A percentile compares a stretch with the other conserved stretches of the same genome.
Evolutionary conservation across 2,329 filamentous ascomycete species (phyloP).

Genomic region (Cercospora sp.): DNA sequence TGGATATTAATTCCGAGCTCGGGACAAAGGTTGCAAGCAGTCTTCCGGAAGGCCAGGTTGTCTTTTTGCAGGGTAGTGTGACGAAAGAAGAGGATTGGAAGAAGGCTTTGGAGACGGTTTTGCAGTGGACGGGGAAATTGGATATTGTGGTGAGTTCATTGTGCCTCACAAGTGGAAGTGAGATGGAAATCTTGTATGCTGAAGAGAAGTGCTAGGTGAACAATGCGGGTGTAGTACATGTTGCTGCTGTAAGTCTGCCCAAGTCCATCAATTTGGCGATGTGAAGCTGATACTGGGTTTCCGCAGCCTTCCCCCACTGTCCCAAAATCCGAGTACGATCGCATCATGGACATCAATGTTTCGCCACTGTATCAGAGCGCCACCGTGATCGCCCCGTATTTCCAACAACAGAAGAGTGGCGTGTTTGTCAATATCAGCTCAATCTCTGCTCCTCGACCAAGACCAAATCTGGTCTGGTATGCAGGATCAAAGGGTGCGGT

Average conservation of each 20-base stretch:
- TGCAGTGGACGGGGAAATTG: constrained; percentile 28
- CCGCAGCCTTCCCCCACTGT: constrained; percentile 33
- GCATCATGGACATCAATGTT: constrained; percentile 39
- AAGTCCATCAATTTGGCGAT: not conserved
- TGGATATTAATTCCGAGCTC: constrained; percentile 29
- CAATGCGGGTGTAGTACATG: constrained; percentile 32
- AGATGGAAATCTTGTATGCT: too few relatives aligned
- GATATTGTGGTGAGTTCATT: constrained; percentile 29
- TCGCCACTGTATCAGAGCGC: constrained; percentile 37
- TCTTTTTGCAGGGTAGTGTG: constrained; percentile 30
- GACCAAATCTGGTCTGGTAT: constrained; percentile 37
- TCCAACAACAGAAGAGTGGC: constrained; percentile 29
- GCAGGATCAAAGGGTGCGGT: constrained; percentile 35
- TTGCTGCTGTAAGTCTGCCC: constrained; percentile 19
- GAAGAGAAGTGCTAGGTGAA: constrained; percentile 22
- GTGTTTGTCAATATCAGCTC: constrained; percentile 36
- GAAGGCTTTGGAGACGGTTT: constrained; percentile 27
- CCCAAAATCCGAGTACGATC: constrained; percentile 36
- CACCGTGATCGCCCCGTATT: constrained; percentile 36
- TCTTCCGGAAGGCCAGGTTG: not conserved
- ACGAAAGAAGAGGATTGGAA: constrained; percentile 33
- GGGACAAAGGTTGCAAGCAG: constrained; percentile 19
- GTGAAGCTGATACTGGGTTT: not conserved
- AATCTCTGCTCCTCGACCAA: constrained; percentile 30
- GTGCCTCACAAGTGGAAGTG: too few relatives aligned